These are phyloP conservation scores for Platanthera zijinensis DNA, from an alignment of 106 monocot genomes.

Conservation along the genomic window DNA sequence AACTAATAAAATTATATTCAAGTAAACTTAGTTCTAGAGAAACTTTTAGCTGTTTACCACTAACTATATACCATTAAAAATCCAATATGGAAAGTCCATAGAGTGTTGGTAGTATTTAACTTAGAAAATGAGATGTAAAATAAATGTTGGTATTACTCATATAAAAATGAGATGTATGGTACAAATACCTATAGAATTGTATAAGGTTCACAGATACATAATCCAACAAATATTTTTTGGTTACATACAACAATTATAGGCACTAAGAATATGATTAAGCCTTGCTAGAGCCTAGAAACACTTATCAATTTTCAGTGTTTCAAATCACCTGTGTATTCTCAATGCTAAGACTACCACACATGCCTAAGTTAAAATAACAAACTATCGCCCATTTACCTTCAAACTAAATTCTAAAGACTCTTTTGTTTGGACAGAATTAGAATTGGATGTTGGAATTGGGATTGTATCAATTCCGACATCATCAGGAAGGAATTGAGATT, in stretches of 20 bases:
- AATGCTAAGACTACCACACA: background rate
- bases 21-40: too few relatives aligned
- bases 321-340: background rate
- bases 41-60: too few relatives aligned
- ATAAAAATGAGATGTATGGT: background rate
- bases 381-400: background rate
- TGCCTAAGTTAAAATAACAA: background rate
- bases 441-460: too few relatives aligned
- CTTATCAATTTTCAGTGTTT: background rate
- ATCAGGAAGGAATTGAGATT: too few relatives aligned
- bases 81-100: background rate
- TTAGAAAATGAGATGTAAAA: background rate
- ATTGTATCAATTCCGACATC: too few relatives aligned
- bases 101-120: background rate
- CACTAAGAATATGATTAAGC: background rate
- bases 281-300: background rate
- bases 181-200: background rate
- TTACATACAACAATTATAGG: background rate
- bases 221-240: background rate
- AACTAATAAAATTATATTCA: too few relatives aligned
- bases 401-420: too few relatives aligned
- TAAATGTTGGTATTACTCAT: background rate
- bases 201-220: background rate
- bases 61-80: background rate
- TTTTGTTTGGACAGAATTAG: too few relatives aligned